These are phyloP conservation scores for Phanerochaete sordida DNA, from an alignment of 768 basidiomycete species.

Conservation along the genomic window DNA sequence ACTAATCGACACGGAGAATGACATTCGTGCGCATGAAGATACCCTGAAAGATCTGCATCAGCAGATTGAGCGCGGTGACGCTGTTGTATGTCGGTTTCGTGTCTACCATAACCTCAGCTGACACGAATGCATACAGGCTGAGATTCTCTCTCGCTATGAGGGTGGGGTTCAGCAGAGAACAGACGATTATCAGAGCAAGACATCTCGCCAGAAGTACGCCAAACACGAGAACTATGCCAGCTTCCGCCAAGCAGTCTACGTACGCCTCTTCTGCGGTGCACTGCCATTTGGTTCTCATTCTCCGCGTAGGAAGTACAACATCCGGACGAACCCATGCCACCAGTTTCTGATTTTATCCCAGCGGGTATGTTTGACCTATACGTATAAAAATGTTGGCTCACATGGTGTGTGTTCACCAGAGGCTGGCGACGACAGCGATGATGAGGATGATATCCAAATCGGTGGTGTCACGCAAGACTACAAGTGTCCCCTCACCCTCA, in stretches of 20 bases:
- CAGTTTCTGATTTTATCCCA: constrained; percentile 67
- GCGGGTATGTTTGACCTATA: constrained; percentile 46
- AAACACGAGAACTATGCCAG: constrained; percentile 53
- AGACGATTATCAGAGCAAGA: constrained; percentile 52
- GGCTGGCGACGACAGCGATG: constrained; percentile 75
- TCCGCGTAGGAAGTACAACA: constrained; percentile 58
- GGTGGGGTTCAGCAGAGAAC: constrained; percentile 37
- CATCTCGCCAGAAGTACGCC: constrained; percentile 76
- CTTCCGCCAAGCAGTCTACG: constrained; percentile 69
- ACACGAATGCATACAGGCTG: constrained; percentile 35
- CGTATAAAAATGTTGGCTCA: not conserved
- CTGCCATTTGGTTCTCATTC: not conserved
- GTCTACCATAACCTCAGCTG: not conserved
- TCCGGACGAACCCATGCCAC: constrained; percentile 68
- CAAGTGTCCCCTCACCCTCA: constrained; percentile 79
- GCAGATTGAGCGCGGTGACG: constrained; percentile 48
- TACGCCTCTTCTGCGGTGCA: constrained; percentile 30
- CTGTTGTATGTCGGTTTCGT: constrained; percentile 46
- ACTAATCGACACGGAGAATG: constrained; percentile 61
- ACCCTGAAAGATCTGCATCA: constrained; percentile 56
- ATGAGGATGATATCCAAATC: constrained; percentile 85
- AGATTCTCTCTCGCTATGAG: constrained; percentile 50
- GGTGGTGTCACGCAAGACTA: constrained; percentile 83
- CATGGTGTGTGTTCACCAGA: constrained; percentile 40
- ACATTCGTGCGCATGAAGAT: constrained; percentile 54